Percentiles rank a stretch among this genome's conserved stretches.
phyloP scores from a whole-genome alignment of 257 asterid species.

The Marsdenia floribunda region DNA sequence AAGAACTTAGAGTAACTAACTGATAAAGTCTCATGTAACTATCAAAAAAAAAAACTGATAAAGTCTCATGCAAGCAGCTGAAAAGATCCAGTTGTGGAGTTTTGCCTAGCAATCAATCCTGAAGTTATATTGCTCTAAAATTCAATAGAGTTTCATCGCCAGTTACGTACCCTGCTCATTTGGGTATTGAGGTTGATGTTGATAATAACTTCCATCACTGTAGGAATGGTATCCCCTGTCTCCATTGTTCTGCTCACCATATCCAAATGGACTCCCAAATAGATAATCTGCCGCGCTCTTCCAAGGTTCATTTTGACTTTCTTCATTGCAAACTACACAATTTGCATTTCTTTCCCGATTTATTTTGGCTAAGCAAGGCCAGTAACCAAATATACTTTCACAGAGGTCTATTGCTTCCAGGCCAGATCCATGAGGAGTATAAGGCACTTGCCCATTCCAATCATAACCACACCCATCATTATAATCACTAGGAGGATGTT shows the following conservation, averaged over 20 bases:
- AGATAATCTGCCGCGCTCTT: conserved; percentile 63
- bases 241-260: conserved; percentile 21
- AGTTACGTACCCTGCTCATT: background rate
- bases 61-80: background rate
- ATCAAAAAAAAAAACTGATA: no score
- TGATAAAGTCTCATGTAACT: background rate
- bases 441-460: conserved; percentile 21
- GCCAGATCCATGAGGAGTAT: conserved; percentile 64
- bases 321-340: conserved; percentile 23
- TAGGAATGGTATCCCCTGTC: conserved; percentile 7
- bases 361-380: conserved; percentile 71
- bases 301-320: conserved; percentile 51
- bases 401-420: conserved; percentile 76
- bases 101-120: background rate
- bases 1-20: background rate
- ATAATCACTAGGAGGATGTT: conserved; percentile 12
- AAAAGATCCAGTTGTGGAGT: background rate
- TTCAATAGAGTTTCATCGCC: background rate
- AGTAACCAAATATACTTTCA: conserved; percentile 72
- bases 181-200: conserved; percentile 1
- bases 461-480: conserved; percentile 21
- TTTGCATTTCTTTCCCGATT: conserved; percentile 22
- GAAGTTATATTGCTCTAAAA: background rate
- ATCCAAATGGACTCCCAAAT: conserved; percentile 50
- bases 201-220: conserved; percentile 5